Conservation (phyloP, 371 early-diverging fungal genomes). For the Thermomucor indicae-seudaticae region DNA sequence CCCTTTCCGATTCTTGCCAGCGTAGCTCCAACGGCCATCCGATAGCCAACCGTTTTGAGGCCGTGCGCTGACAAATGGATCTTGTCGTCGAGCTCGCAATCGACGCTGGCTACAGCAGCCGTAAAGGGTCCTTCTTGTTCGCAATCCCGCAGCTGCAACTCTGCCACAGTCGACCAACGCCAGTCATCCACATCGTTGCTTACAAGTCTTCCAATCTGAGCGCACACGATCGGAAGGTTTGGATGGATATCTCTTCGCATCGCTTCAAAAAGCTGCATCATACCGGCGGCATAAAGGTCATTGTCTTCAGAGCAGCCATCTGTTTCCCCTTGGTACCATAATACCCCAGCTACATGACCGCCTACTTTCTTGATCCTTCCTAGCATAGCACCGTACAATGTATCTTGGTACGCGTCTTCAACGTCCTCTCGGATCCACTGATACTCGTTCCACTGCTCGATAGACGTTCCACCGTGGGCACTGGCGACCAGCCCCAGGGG, state of each 20-base stretch:
- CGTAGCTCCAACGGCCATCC: slow-evolving; percentile 23
- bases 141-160: no score
- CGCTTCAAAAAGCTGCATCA: no score
- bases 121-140: no score
- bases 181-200: background rate
- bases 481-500: slow-evolving; percentile 38
- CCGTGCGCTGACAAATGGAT: slow-evolving; percentile 32
- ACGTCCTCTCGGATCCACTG: slow-evolving; percentile 4
- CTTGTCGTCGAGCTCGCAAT: slow-evolving; percentile 29
- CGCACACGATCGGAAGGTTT: background rate
- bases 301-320: slow-evolving; percentile 8
- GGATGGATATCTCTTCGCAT: no score
- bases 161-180: background rate
- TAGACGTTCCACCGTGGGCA: slow-evolving; percentile 37
- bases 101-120: slow-evolving; percentile 10
- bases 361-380: slow-evolving; percentile 15
- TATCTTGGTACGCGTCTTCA: slow-evolving; percentile 6
- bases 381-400: slow-evolving; percentile 39
- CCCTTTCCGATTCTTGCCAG: background rate
- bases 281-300: background rate
- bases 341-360: slow-evolving; percentile 22
- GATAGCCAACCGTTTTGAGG: slow-evolving; percentile 17
- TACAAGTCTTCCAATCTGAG: background rate
- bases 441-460: slow-evolving; percentile 22
- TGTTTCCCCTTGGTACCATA: slow-evolving; percentile 48